phyloP scores from a whole-genome alignment of 1,284 basidiomycete genomes.

The Ustilago lituana region DNA sequence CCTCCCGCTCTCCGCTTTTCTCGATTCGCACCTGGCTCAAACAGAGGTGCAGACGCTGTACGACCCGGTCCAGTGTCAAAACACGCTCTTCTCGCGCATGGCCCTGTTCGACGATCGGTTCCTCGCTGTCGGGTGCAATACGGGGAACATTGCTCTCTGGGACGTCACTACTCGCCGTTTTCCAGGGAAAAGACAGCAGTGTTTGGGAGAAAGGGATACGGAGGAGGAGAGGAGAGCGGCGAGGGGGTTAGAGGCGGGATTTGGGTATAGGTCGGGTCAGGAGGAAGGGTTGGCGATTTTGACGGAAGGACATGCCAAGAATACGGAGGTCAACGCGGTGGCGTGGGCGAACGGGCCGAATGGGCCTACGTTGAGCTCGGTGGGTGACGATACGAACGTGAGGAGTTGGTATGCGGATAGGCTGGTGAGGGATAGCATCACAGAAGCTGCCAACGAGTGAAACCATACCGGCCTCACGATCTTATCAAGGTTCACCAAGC shows the following conservation, averaged over 20 bases:
- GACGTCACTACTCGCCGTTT: slow-evolving; percentile 26
- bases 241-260: slow-evolving; percentile 15
- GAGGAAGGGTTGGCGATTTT: slow-evolving; percentile 20
- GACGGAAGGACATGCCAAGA: slow-evolving; percentile 31
- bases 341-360: slow-evolving; percentile 57
- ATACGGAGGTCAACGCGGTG: slow-evolving; percentile 61
- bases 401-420: slow-evolving; percentile 70
- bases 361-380: slow-evolving; percentile 57
- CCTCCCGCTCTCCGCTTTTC: slow-evolving; percentile 30
- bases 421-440: slow-evolving; percentile 1
- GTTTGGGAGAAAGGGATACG: slow-evolving; percentile 14
- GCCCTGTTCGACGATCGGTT: slow-evolving; percentile 59
- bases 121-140: slow-evolving; percentile 63
- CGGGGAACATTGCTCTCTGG: slow-evolving; percentile 62
- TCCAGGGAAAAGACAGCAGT: not conserved
- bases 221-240: slow-evolving; percentile 31
- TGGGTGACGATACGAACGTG: slow-evolving; percentile 59
- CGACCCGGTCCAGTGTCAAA: slow-evolving; percentile 55
- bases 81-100: slow-evolving; percentile 63
- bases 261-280: slow-evolving; percentile 18
- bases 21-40: slow-evolving; percentile 10
- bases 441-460: slow-evolving; percentile 8
- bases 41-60: slow-evolving; percentile 40
- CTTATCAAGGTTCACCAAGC: too few relatives aligned
- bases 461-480: not conserved